Evolutionary conservation across 1,284 basidiomycete genomes (phyloP), one percentile per base, ranked within the genome.

Genomic region (Moesziomyces sp.): DNA sequence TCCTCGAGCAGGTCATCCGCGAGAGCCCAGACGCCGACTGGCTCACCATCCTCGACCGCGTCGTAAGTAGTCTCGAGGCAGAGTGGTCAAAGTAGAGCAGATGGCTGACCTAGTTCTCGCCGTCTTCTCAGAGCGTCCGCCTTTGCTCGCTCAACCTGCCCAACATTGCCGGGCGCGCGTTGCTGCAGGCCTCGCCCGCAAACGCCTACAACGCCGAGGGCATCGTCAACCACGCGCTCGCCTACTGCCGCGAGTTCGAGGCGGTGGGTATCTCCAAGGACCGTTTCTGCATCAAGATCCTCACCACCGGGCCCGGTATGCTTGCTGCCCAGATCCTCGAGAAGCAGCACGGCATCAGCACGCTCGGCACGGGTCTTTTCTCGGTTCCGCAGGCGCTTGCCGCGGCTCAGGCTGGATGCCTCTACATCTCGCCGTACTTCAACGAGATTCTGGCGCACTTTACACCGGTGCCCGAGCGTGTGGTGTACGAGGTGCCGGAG

Each of bases 241-340:
- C 59, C 6, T 69, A 69, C 48, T 59, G 52, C 19, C 42, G 47
- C 52, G 59, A 69, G 48, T 69, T 69, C 14, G 59, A 52, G 2
- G 52, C 50, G 2, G 49, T 28, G 18, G 69, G 62, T 1, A 66
- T 65, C 45, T 43, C 48, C 9, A 35, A 74, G 42, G 81, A 83
- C 43, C 68, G 79, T 35, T 83, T 77, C 74, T 81, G 79, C 65
- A 82, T 85, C 77, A 85, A 85, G 70, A 78, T 84, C 47, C 84
- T 83, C 35, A 62, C 77, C 38, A 85, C 84, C 8, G 79, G 79
- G 9, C 75, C 83, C 8, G 83, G 81, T 38, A 79, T 84, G 55
- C 74, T 72, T 40, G 84, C 84, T n/a, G 79, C 83, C 1, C 14
- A 24, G 9, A 64, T 60, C 14, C 47, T 70, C 26, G 52, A 63